Conservation (phyloP, 768 basidiomycete species). For the Auriscalpium vulgare region DNA sequence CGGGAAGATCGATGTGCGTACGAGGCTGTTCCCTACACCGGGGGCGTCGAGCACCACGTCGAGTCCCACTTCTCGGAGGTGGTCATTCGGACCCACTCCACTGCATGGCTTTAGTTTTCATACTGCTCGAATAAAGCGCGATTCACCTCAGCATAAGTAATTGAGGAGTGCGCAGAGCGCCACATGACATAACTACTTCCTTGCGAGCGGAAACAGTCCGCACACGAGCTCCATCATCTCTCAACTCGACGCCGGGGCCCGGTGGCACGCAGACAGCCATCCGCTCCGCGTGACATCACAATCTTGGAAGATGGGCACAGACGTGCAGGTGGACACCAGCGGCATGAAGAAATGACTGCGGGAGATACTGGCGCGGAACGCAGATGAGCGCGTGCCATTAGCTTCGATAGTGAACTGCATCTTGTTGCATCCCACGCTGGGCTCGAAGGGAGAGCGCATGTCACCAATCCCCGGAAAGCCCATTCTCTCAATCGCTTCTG, state of each 20-base stretch:
- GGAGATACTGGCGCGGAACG: slow-evolving; percentile 19
- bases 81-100: slow-evolving; percentile 36
- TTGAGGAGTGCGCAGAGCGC: slow-evolving; percentile 27
- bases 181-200: slow-evolving; percentile 20
- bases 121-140: background rate
- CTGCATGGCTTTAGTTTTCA: slow-evolving; percentile 9
- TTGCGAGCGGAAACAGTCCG: slow-evolving; percentile 3
- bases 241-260: slow-evolving; percentile 2
- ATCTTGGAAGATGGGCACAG: slow-evolving; percentile 14
- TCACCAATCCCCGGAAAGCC: slow-evolving; percentile 18
- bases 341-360: slow-evolving; percentile 4
- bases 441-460: slow-evolving; percentile 15
- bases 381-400: slow-evolving; percentile 11
- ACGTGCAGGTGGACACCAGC: slow-evolving; percentile 10
- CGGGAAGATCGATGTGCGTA: slow-evolving; percentile 8
- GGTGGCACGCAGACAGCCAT: slow-evolving; percentile 3
- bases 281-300: slow-evolving; percentile 1
- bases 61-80: slow-evolving; percentile 25
- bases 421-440: slow-evolving; percentile 14
- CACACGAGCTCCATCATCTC: background rate
- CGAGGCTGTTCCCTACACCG: slow-evolving; percentile 27
- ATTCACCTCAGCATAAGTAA: slow-evolving; percentile 28
- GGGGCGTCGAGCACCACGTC: slow-evolving; percentile 23
- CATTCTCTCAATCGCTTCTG: slow-evolving; percentile 13
- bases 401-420: slow-evolving; percentile 19